Conservation (phyloP, 1,139 yeast genomes). For the Geotrichum cucujoidarum region DNA sequence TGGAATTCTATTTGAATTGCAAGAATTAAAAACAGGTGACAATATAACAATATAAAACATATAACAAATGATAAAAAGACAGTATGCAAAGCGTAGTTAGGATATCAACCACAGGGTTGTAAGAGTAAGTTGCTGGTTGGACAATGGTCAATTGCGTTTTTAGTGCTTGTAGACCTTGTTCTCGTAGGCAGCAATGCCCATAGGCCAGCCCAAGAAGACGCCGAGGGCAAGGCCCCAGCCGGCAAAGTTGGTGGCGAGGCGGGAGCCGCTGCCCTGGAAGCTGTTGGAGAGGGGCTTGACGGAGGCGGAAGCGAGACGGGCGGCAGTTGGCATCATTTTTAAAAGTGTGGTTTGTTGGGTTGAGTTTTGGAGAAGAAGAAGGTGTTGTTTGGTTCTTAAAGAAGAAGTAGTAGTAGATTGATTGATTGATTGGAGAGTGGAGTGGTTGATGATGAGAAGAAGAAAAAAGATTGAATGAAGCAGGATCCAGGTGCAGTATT, state of each 20-base stretch:
- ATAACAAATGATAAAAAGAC: no score
- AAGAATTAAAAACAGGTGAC: no score
- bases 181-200: conserved; percentile 2
- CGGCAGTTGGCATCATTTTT: conserved; percentile 14
- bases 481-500: background rate
- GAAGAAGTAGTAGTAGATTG: background rate
- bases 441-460: background rate
- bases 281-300: background rate
- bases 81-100: no score
- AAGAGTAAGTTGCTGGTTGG: no score
- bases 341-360: background rate
- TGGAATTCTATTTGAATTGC: no score
- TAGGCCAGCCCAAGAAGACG: conserved; percentile 17
- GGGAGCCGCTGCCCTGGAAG: conserved; percentile 6
- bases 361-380: background rate
- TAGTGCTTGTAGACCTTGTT: conserved; percentile 6
- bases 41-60: no score
- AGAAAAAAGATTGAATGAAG: background rate
- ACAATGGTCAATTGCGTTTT: no score
- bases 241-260: conserved; percentile 11
- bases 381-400: background rate
- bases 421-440: background rate
- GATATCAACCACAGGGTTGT: no score
- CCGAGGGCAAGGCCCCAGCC: conserved; percentile 11
- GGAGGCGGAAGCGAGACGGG: conserved; percentile 9